Conservation (phyloP, 2,329 filamentous ascomycete species). For the Fusarium poae region DNA sequence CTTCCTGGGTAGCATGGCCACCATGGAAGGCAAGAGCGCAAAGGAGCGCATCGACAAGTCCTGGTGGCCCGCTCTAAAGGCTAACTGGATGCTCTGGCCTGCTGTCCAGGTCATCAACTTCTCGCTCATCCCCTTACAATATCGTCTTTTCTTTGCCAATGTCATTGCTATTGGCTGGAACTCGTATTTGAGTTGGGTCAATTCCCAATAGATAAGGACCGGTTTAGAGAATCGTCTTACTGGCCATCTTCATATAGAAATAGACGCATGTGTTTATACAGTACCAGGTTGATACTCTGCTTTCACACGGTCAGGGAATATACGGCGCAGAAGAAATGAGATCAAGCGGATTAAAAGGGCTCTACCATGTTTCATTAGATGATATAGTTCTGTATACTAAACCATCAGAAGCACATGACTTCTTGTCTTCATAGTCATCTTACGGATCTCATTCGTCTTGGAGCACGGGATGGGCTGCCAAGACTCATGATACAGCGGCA, state of each 20-base stretch:
- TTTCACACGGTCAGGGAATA: conserved; percentile 18
- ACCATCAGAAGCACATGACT: conserved; percentile 20
- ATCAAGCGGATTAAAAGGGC: conserved; percentile 11
- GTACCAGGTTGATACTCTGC: conserved; percentile 9
- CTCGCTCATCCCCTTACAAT: conserved; percentile 84
- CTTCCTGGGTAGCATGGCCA: conserved; percentile 88
- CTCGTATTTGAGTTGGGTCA: conserved; percentile 73
- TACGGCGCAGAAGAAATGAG: conserved; percentile 19
- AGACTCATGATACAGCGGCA: conserved; percentile 24
- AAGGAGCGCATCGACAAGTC: conserved; percentile 77
- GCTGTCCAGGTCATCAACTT: conserved; percentile 89
- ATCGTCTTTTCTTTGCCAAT: conserved; percentile 89
- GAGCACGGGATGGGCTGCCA: conserved; percentile 28
- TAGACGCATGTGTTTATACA: conserved; percentile 35
- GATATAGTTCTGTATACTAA: conserved; percentile 26
- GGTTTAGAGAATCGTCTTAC: not conserved
- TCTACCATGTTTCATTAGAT: conserved; percentile 33
- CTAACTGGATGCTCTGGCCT: conserved; percentile 93
- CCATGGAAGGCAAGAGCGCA: conserved; percentile 75
- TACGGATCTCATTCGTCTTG: conserved; percentile 22
- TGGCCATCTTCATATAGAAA: conserved; percentile 29
- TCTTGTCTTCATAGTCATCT: conserved; percentile 8
- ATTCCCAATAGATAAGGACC: conserved; percentile 57
- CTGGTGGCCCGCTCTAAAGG: conserved; percentile 78
- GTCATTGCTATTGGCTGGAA: conserved; percentile 78